Percentiles rank a stretch among this genome's conserved stretches.
phyloP scores from a whole-genome alignment of 2,329 filamentous ascomycete genomes.

The Colletotrichum tabaci region DNA sequence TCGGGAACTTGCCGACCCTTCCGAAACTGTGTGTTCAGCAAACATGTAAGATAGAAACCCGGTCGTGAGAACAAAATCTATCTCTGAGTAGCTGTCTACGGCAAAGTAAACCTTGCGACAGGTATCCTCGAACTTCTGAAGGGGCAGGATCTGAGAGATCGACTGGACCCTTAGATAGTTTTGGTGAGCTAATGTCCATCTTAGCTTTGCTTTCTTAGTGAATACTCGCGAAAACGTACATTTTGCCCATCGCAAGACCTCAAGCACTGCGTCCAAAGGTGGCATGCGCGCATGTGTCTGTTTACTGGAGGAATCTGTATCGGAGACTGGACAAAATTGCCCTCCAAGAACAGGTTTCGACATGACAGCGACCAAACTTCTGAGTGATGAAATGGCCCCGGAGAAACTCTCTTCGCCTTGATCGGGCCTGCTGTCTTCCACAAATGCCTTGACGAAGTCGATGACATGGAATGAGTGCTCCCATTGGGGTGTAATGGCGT shows the following conservation, averaged over 20 bases:
- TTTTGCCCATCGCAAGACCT: background rate
- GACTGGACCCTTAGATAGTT: conserved; percentile 48
- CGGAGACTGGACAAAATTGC: background rate
- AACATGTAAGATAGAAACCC: conserved; percentile 43
- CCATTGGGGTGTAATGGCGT: conserved; percentile 43
- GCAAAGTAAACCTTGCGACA: conserved; percentile 56
- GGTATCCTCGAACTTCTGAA: conserved; percentile 49
- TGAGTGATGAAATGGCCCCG: background rate
- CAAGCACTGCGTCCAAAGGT: background rate
- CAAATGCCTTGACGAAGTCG: conserved; percentile 49
- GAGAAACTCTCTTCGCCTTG: background rate
- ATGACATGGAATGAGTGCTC: conserved; percentile 53
- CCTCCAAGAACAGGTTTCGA: background rate
- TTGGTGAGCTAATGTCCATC: conserved; percentile 40
- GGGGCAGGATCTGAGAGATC: conserved; percentile 52
- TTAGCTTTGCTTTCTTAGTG: background rate
- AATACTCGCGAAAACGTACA: background rate
- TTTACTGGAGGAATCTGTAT: background rate
- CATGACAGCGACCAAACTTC: background rate
- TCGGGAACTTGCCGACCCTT: background rate
- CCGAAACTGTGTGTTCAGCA: background rate
- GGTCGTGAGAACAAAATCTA: conserved; percentile 54
- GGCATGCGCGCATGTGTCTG: background rate
- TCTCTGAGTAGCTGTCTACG: conserved; percentile 49
- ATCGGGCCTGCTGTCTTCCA: background rate